Evolutionary conservation across 768 basidiomycete species (phyloP), one percentile per base, ranked within the genome.

Genomic region (Inosperma sp.): DNA sequence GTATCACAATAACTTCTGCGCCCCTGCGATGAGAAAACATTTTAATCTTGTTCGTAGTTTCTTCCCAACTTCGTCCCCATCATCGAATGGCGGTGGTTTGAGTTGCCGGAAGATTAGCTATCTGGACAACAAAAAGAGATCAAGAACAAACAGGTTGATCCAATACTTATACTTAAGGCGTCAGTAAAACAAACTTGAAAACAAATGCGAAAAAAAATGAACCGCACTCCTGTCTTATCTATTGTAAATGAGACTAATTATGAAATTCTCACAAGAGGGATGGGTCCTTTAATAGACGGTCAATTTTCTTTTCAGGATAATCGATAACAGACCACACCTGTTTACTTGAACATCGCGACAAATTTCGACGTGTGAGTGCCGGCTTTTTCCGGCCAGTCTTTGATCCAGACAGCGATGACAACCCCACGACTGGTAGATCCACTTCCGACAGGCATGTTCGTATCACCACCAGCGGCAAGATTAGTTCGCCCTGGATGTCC

Each of bases 381-480:
- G n/a, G n/a, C n/a, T n/a, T n/a, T n/a, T n/a, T n/a, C n/a, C n/a
- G n/a, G n/a, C n/a, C n/a, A n/a, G n/a, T n/a, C n/a, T n/a, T n/a
- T n/a, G n/a, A n/a, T n/a, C n/a, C n/a, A n/a, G n/a, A n/a, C n/a
- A n/a, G n/a, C n/a, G n/a, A n/a, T n/a, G n/a, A n/a, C n/a, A n/a
- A n/a, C n/a, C n/a, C n/a, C n/a, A n/a, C n/a, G n/a, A n/a, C n/a
- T n/a, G n/a, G n/a, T n/a, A n/a, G n/a, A n/a, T n/a, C n/a, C n/a
- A n/a, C n/a, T n/a, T n/a, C n/a, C n/a, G 33, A 51, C n/a, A 56
- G 49, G 31, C 25, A 35, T 16, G 70, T 84, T 34, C 73, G 82
- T 10, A 79, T 86, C 43, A 80, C 82, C 3, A 70, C 68, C 40
- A 68, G 75, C 29, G 81, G 81, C 3, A 83, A 82, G 57, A 70